phyloP scores from a whole-genome alignment of 129 eudicot genomes.

The Flaveria trinervia region DNA sequence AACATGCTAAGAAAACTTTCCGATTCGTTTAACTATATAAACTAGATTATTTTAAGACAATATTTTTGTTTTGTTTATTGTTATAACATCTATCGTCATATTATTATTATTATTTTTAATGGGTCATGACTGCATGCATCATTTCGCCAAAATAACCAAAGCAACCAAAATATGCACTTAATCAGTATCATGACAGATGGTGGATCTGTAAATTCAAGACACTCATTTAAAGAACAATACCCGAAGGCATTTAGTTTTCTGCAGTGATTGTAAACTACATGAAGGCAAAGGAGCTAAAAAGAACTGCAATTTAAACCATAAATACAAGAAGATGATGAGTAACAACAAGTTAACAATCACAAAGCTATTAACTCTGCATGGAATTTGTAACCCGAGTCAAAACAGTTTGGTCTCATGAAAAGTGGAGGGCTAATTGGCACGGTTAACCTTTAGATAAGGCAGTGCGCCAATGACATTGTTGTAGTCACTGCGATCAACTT shows the following conservation, averaged over 20 bases:
- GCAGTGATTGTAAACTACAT: conserved; percentile 27
- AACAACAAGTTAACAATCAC: conserved; percentile 25
- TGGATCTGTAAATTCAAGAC: background rate
- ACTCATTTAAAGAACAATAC: background rate
- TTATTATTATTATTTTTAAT: no score
- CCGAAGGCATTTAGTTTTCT: conserved; percentile 1
- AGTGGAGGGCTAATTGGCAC: conserved; percentile 41
- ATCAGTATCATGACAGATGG: background rate
- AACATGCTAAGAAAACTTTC: no score
- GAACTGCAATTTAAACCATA: conserved; percentile 20
- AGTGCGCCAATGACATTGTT: conserved; percentile 92
- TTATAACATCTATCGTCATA: no score
- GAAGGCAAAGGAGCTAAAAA: conserved; percentile 12
- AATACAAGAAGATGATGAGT: conserved; percentile 36
- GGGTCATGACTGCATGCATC: no score
- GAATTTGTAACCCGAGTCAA: conserved; percentile 15
- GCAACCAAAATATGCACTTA: background rate
- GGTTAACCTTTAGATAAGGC: conserved; percentile 96
- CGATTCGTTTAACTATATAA: no score
- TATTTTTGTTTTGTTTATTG: no score
- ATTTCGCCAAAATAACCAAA: no score
- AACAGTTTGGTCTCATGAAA: conserved; percentile 11
- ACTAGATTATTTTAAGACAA: no score
- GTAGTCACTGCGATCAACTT: conserved; percentile 91
- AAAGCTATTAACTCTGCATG: conserved; percentile 22